phyloP scores from a whole-genome alignment of 768 basidiomycete species.

The Suillus occidentalis region DNA sequence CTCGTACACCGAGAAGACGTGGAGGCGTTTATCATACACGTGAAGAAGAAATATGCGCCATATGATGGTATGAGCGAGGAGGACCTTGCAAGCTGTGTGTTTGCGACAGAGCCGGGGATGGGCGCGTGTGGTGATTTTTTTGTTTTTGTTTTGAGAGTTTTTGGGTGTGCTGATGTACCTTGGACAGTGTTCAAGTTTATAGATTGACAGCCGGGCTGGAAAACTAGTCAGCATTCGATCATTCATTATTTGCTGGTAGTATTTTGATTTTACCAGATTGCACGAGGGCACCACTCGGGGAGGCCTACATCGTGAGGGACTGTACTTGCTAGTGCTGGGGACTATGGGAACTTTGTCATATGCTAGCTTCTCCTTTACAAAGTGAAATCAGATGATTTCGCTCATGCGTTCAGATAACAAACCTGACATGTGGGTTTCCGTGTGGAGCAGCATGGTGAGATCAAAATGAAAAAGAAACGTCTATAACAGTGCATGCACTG shows the following conservation, averaged over 20 bases:
- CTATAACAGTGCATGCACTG: too few species aligned
- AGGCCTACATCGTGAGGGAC: too few species aligned
- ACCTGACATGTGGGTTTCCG: too few species aligned
- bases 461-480: too few species aligned
- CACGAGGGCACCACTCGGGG: too few species aligned
- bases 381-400: too few species aligned
- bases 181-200: slow-evolving; percentile 29
- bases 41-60: slow-evolving; percentile 62
- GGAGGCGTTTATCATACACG: slow-evolving; percentile 57
- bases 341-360: too few species aligned
- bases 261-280: not conserved
- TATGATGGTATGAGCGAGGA: slow-evolving; percentile 62
- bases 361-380: too few species aligned
- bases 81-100: slow-evolving; percentile 63
- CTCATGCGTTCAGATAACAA: too few species aligned
- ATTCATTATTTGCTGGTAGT: not conserved
- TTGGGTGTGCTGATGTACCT: not conserved
- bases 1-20: slow-evolving; percentile 68
- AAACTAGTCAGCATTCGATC: not conserved
- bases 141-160: not conserved
- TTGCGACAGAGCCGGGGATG: slow-evolving; percentile 80
- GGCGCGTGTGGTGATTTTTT: slow-evolving; percentile 73
- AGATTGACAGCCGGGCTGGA: slow-evolving; percentile 15
- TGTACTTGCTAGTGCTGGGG: too few species aligned
- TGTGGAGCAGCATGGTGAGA: too few species aligned